A percentile compares a stretch with the other conserved stretches of the same genome.
Evolutionary conservation across 2,329 filamentous ascomycete species (phyloP).

Genomic region (Ceratocystis eucalypticola): DNA sequence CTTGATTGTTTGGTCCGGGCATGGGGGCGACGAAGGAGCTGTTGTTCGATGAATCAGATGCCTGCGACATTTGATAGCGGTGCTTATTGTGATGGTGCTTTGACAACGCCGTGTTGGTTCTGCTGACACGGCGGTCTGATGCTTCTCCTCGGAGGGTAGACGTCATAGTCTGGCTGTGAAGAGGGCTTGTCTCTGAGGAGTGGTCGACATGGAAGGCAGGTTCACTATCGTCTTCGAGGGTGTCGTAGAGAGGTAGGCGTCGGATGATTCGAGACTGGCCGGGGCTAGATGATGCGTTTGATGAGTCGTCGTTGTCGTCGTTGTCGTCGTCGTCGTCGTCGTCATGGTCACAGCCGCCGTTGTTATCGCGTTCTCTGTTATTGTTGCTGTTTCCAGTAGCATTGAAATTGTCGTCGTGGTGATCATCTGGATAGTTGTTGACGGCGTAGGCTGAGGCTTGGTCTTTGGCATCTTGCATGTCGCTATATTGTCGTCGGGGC

Average conservation of each 20-base stretch:
- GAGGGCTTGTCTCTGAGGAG: conserved; percentile 21
- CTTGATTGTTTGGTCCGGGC: conserved; percentile 24
- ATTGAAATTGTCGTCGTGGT: background rate
- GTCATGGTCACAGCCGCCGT: background rate
- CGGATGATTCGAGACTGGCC: conserved; percentile 48
- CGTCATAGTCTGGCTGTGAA: conserved; percentile 27
- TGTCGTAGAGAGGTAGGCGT: conserved; percentile 33
- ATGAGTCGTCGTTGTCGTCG: conserved; percentile 30
- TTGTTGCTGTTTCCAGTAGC: background rate
- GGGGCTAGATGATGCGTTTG: conserved; percentile 38
- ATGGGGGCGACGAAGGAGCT: conserved; percentile 35
- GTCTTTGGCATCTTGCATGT: background rate
- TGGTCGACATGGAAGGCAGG: conserved; percentile 41
- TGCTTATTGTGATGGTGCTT: conserved; percentile 23
- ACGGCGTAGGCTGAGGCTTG: background rate
- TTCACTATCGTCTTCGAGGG: conserved; percentile 38
- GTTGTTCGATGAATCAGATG: conserved; percentile 49
- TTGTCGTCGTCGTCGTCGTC: conserved; percentile 28
- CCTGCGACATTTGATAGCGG: conserved; percentile 36
- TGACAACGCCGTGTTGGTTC: background rate
- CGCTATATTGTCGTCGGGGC: background rate
- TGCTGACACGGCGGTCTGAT: conserved; percentile 22
- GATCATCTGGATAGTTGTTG: background rate
- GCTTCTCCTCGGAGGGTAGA: conserved; percentile 40
- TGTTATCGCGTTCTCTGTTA: background rate